Base-by-base conservation (phyloP, 1,139 yeast species). In the Spencermartinsiella ligniputridi region DNA sequence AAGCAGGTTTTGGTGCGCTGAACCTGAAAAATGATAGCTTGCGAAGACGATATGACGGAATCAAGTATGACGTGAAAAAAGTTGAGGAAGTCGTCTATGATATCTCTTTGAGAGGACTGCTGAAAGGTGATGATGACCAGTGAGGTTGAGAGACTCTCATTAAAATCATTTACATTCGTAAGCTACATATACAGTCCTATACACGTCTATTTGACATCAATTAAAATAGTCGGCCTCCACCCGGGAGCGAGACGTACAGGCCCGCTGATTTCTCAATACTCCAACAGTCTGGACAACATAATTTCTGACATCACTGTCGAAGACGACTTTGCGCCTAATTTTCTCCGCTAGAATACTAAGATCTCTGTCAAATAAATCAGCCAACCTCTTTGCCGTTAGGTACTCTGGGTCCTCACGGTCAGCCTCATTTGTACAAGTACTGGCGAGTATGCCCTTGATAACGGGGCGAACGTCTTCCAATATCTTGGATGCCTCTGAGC, bases 31-130 rank as follows among this genome's bases (percentile, higher is more conserved):
- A 64, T 35, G 69, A 64, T 41, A 47, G 53, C 21, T 51, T 64
- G 44, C 50, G 69, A 30, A 46, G 67, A 27, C 55, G 66, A 5
- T 53, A 52, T 16, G 69, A 64, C 44, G 47, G 60, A 8, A 49
- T 64, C 42, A 64, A 64, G 45, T 64, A 64, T 42, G 66, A 64
- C 35, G 63, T 62, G 27, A 64, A 64, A 47, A 62, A 61, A 43
- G 62, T 63, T 15, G 69, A 64, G 42, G 67, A 62, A 42, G 57
- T 63, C 11, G 60, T 63, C 12, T 63, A 61, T 40, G 66, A 62
- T 45, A 35, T 63, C 39, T 52, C 63, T 8, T 50, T 62, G 9
- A 43, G 66, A 6, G 59, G 62, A 15, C 16, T 42, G 16, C 15
- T 42, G 27, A 12, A n/a, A n/a, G n/a, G n/a, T n/a, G n/a, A n/a